Evolutionary conservation across 306 rosid species (phyloP).

Genomic region (Lotus japonicus): DNA sequence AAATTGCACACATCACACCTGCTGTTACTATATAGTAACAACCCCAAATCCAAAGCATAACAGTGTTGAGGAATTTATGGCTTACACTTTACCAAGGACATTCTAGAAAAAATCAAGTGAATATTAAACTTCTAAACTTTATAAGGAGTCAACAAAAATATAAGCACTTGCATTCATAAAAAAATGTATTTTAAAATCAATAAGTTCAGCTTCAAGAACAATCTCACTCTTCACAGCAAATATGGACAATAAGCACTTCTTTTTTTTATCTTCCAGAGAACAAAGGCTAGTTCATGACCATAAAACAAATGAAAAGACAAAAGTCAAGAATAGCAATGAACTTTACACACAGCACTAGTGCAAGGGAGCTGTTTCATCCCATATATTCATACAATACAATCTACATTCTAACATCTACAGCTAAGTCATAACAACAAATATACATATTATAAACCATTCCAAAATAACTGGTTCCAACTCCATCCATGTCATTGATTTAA

Average conservation of each 20-base stretch:
- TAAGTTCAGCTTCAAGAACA: no score
- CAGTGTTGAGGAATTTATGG: neutral
- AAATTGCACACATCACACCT: neutral
- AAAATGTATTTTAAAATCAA: no score
- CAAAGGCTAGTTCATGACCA: neutral
- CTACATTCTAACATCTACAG: conserved; percentile 38
- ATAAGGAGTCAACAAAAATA: no score
- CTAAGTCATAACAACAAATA: conserved; percentile 26
- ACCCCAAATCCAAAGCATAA: no score
- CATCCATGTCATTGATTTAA: conserved; percentile 7
- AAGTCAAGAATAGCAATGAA: conserved; percentile 7
- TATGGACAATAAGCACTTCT: no score
- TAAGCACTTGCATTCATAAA: no score
- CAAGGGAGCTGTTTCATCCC: conserved; percentile 22
- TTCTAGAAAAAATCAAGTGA: neutral
- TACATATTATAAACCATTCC: conserved; percentile 20
- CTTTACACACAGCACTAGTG: conserved; percentile 38
- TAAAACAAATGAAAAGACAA: conserved; percentile 22
- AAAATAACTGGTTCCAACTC: conserved; percentile 20
- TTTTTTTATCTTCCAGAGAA: no score
- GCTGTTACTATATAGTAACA: no score
- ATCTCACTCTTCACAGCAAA: no score
- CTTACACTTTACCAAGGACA: no score
- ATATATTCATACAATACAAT: conserved; percentile 32
- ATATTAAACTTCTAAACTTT: neutral